A percentile compares a stretch with the other conserved stretches of the same genome.
Conservation (phyloP, 2,329 filamentous ascomycete species). For the Aureobasidium sp. region DNA sequence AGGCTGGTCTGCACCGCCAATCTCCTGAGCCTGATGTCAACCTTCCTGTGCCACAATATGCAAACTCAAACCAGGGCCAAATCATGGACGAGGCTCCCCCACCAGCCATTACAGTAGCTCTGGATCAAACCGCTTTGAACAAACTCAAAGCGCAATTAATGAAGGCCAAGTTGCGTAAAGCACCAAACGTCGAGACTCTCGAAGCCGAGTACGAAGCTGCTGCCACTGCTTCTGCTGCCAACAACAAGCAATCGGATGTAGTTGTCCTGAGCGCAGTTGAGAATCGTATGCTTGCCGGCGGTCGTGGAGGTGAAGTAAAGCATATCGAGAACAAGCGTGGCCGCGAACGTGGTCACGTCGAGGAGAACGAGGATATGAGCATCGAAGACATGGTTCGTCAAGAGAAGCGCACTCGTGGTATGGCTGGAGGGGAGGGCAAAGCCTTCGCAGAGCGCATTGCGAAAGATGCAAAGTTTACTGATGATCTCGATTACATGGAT, state of each 20-base stretch:
- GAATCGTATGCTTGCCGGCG: slow-evolving; percentile 88
- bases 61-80: slow-evolving; percentile 56
- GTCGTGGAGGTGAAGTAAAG: slow-evolving; percentile 78
- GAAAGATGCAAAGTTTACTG: slow-evolving; percentile 90
- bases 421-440: slow-evolving; percentile 81
- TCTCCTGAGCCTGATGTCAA: slow-evolving; percentile 28
- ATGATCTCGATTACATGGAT: slow-evolving; percentile 97
- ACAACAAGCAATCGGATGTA: slow-evolving; percentile 66
- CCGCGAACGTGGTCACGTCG: slow-evolving; percentile 83
- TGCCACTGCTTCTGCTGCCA: slow-evolving; percentile 64
- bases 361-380: slow-evolving; percentile 95
- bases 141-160: slow-evolving; percentile 93
- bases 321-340: slow-evolving; percentile 83
- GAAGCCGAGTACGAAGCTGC: slow-evolving; percentile 88
- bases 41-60: background rate
- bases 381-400: slow-evolving; percentile 98
- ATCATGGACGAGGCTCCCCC: slow-evolving; percentile 62
- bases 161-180: slow-evolving; percentile 89
- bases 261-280: slow-evolving; percentile 91
- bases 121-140: slow-evolving; percentile 87
- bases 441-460: slow-evolving; percentile 93
- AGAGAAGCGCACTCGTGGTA: slow-evolving; percentile 85
- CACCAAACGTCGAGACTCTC: slow-evolving; percentile 77
- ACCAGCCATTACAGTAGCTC: slow-evolving; percentile 52
- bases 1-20: slow-evolving; percentile 56